Evolutionary conservation across 2,329 filamentous ascomycete genomes (phyloP).

Genomic region (Arthrinium puccinioides): DNA sequence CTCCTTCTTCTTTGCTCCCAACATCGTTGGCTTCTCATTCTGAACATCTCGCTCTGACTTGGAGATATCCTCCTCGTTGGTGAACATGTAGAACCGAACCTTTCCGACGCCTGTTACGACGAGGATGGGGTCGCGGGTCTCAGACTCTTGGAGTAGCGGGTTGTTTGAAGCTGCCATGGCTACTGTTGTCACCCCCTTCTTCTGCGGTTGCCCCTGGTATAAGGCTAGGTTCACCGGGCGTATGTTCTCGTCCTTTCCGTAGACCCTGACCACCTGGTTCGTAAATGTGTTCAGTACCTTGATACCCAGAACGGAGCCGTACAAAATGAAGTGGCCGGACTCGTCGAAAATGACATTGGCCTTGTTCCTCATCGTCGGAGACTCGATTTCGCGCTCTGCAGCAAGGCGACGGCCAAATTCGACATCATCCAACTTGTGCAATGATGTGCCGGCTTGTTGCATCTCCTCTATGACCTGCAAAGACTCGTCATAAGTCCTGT

Average conservation of each 20-base stretch:
- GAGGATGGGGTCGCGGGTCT: slow-evolving; percentile 83
- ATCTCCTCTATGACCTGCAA: slow-evolving; percentile 83
- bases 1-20: slow-evolving; percentile 48
- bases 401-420: slow-evolving; percentile 88
- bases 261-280: slow-evolving; percentile 84
- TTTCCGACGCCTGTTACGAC: slow-evolving; percentile 79
- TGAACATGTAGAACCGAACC: slow-evolving; percentile 96
- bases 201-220: slow-evolving; percentile 93
- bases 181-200: slow-evolving; percentile 86
- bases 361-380: slow-evolving; percentile 56
- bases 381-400: slow-evolving; percentile 79
- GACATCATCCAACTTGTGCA: slow-evolving; percentile 76
- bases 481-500: slow-evolving; percentile 92
- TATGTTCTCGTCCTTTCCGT: slow-evolving; percentile 83
- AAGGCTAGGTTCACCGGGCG: slow-evolving; percentile 75
- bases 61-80: slow-evolving; percentile 75
- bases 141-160: slow-evolving; percentile 85
- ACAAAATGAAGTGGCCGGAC: slow-evolving; percentile 89
- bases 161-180: slow-evolving; percentile 96
- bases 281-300: slow-evolving; percentile 96
- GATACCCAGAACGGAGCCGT: slow-evolving; percentile 83
- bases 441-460: slow-evolving; percentile 85
- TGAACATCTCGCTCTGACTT: slow-evolving; percentile 86
- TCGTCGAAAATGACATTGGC: slow-evolving; percentile 93
- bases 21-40: slow-evolving; percentile 79